A percentile compares a stretch with the other conserved stretches of the same genome.
These are phyloP conservation scores for Cadophora luteo-olivacea DNA, from an alignment of 2,329 filamentous ascomycete species.

Conservation along the genomic window DNA sequence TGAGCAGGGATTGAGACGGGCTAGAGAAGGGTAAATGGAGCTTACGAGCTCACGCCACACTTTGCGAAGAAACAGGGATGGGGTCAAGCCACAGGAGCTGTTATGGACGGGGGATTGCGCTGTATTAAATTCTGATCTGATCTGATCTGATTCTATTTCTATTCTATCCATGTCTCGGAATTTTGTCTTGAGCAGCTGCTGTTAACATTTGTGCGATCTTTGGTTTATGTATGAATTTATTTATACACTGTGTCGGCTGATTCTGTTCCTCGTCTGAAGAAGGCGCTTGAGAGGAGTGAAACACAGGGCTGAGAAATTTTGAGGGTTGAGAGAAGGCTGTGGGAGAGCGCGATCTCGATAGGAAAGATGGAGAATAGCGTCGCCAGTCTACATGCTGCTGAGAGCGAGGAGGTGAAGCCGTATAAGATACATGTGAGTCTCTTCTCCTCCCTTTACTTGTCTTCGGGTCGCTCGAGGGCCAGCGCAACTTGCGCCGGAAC, in stretches of 20 bases:
- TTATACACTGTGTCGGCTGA: too few species aligned
- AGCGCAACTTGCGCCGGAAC: background rate
- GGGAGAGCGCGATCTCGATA: background rate
- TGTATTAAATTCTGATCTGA: constrained; percentile 1
- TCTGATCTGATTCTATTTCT: background rate
- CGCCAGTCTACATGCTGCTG: constrained; percentile 16
- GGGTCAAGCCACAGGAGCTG: constrained; percentile 24
- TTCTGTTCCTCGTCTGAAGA: background rate
- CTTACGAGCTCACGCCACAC: constrained; percentile 23
- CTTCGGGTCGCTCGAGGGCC: constrained; percentile 10
- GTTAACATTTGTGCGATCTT: background rate
- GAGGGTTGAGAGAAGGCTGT: background rate
- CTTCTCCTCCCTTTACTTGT: background rate
- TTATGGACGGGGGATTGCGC: constrained; percentile 7
- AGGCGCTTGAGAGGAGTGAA: background rate
- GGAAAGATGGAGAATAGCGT: constrained; percentile 24
- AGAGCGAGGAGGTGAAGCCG: constrained; percentile 52
- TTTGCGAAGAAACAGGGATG: background rate
- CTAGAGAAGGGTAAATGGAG: background rate
- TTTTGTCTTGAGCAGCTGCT: background rate
- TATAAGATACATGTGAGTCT: constrained; percentile 64
- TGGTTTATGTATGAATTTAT: background rate
- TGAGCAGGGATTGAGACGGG: background rate
- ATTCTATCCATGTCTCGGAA: background rate
- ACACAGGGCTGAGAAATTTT: constrained; percentile 4